Evolutionary conservation across 2,329 filamentous ascomycete species (phyloP).

Genomic region (Cadophora sp.): DNA sequence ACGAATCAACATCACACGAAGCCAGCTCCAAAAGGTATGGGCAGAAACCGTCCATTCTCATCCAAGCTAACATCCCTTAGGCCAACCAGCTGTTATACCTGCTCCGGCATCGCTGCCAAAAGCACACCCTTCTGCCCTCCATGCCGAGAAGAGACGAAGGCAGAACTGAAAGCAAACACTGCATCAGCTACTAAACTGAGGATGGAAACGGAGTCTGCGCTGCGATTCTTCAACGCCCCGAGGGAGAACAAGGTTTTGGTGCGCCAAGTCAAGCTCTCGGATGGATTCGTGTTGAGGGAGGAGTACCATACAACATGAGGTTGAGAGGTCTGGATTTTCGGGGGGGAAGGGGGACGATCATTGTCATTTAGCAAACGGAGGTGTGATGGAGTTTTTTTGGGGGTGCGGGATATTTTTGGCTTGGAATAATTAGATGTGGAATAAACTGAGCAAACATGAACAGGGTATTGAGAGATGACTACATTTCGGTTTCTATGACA

Average conservation of each 20-base stretch:
- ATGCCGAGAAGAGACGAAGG: not conserved
- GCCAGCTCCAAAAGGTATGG: not conserved
- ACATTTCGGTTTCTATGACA: not conserved
- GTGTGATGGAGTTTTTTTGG: not conserved
- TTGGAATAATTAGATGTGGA: too few species aligned
- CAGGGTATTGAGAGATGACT: not conserved
- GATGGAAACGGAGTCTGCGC: not conserved
- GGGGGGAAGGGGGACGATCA: not conserved
- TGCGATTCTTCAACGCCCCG: not conserved
- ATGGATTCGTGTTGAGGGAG: not conserved
- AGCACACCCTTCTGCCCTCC: conserved; percentile 3
- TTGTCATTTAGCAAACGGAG: not conserved
- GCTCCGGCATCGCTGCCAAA: not conserved
- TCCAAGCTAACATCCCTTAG: not conserved
- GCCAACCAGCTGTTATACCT: not conserved
- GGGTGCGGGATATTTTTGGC: not conserved
- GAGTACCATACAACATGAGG: not conserved
- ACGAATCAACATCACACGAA: not conserved
- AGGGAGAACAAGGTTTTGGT: not conserved
- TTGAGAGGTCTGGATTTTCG: not conserved
- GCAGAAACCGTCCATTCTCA: not conserved
- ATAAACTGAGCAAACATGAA: not conserved
- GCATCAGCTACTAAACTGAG: not conserved
- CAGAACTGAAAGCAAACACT: not conserved
- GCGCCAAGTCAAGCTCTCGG: not conserved